Conservation (phyloP, 805 yeast genomes). For the Brettanomyces anomalus region DNA sequence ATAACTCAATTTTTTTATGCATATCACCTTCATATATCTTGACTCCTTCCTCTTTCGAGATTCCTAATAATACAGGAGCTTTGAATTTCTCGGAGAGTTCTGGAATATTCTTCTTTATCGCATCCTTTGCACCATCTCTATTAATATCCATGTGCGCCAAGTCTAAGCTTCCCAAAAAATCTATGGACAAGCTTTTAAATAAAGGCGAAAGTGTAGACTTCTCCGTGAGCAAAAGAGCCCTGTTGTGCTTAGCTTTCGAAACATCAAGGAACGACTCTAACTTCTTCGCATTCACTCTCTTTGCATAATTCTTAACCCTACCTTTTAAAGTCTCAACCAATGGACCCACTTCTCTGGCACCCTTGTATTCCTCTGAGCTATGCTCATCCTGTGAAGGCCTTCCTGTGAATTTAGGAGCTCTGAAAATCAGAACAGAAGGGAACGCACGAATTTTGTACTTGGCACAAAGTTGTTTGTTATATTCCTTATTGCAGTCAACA, state of each 20-base stretch:
- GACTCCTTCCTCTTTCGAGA: conserved; percentile 14
- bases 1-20: conserved; percentile 22
- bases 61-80: conserved; percentile 17
- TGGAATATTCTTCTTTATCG: conserved; percentile 7
- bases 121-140: conserved; percentile 13
- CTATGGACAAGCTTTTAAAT: conserved; percentile 61
- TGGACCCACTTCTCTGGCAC: conserved; percentile 49
- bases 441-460: conserved; percentile 60
- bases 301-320: conserved; percentile 59
- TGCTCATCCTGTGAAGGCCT: conserved; percentile 8
- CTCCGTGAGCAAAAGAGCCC: conserved; percentile 46
- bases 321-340: conserved; percentile 46
- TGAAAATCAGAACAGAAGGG: conserved; percentile 76
- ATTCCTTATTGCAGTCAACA: conserved; percentile 72
- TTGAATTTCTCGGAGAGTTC: conserved; percentile 10
- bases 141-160: conserved; percentile 35
- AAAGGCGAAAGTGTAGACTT: conserved; percentile 42
- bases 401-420: conserved; percentile 56
- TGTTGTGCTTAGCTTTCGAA: conserved; percentile 10
- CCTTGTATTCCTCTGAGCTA: conserved; percentile 44
- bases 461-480: conserved; percentile 63
- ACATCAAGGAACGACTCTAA: conserved; percentile 21
- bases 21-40: conserved; percentile 18
- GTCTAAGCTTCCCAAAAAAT: conserved; percentile 44
- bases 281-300: conserved; percentile 32